Evolutionary conservation across 1,139 yeast species (phyloP).

Genomic region (Scheffersomyces cryptocercus): DNA sequence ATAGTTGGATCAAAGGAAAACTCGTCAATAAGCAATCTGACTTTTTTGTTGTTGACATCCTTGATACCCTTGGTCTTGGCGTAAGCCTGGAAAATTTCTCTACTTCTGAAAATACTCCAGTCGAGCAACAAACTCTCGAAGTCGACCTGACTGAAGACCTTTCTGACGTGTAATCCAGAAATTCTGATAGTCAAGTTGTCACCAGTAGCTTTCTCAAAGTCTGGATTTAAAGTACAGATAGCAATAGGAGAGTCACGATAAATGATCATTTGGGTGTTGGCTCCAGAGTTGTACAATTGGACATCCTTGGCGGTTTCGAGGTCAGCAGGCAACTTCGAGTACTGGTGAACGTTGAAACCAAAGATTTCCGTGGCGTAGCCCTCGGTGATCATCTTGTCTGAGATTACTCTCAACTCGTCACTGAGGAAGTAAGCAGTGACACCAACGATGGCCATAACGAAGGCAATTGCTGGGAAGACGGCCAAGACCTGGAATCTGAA

Average conservation of each 20-base stretch:
- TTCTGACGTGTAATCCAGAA: constrained; percentile 61
- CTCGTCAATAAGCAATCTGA: constrained; percentile 41
- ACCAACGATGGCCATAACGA: constrained; percentile 26
- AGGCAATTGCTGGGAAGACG: constrained; percentile 28
- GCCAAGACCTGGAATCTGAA: constrained; percentile 26
- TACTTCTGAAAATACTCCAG: constrained; percentile 57
- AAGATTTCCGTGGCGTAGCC: constrained; percentile 45
- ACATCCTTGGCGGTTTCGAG: constrained; percentile 21
- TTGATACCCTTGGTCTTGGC: constrained; percentile 22
- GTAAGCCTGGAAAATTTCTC: constrained; percentile 36
- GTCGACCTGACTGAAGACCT: constrained; percentile 63
- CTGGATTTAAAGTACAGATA: constrained; percentile 43
- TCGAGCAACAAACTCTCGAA: constrained; percentile 60
- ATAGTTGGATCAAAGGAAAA: constrained; percentile 52
- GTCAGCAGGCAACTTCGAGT: constrained; percentile 33
- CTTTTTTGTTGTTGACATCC: constrained; percentile 28
- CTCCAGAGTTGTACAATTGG: constrained; percentile 30
- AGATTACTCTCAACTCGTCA: constrained; percentile 49
- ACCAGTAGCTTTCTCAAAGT: constrained; percentile 35
- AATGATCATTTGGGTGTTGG: constrained; percentile 54
- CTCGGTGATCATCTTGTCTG: constrained; percentile 37
- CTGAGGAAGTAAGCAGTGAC: constrained; percentile 36
- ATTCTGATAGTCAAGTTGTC: constrained; percentile 48
- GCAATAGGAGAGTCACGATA: constrained; percentile 74
- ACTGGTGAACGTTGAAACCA: constrained; percentile 54